These are phyloP conservation scores for Aspergillus piperis DNA, from an alignment of 2,329 filamentous ascomycete genomes.

Conservation along the genomic window DNA sequence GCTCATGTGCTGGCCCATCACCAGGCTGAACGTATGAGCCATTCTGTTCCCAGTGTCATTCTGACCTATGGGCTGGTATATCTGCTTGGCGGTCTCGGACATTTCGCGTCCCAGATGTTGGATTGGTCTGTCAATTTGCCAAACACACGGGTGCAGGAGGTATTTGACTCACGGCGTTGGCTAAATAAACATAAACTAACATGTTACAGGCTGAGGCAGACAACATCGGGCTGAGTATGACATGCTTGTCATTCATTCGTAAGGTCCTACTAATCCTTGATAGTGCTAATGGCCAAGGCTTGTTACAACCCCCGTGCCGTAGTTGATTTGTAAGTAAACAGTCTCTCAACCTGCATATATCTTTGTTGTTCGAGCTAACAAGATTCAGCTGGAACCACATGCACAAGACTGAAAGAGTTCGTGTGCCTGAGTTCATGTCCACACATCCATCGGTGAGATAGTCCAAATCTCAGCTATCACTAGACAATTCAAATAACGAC, in stretches of 20 bases:
- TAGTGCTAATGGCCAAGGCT: constrained; percentile 63
- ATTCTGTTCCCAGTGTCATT: constrained; percentile 20
- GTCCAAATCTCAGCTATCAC: neutral
- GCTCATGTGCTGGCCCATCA: constrained; percentile 64
- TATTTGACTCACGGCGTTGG: constrained; percentile 20
- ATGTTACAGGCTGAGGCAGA: constrained; percentile 56
- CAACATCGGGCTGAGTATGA: constrained; percentile 58
- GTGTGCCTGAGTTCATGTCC: constrained; percentile 54
- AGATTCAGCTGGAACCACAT: constrained; percentile 51
- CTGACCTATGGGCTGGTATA: constrained; percentile 33
- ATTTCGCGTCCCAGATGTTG: constrained; percentile 30
- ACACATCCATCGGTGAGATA: constrained; percentile 58
- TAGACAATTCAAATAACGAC: constrained; percentile 6
- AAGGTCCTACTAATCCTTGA: constrained; percentile 16
- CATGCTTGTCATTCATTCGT: neutral
- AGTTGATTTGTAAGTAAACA: constrained; percentile 47
- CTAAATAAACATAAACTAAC: constrained; percentile 9
- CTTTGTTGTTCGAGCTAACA: constrained; percentile 2
- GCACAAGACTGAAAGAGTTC: constrained; percentile 48
- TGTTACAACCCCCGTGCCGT: constrained; percentile 62
- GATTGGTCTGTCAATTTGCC: constrained; percentile 54
- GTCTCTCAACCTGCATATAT: neutral
- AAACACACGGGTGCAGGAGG: constrained; percentile 60
- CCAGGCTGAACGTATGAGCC: constrained; percentile 57
- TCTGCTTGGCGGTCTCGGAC: constrained; percentile 44